Conservation (phyloP, 768 basidiomycete genomes). For the Xerocomellus amylosporus region DNA sequence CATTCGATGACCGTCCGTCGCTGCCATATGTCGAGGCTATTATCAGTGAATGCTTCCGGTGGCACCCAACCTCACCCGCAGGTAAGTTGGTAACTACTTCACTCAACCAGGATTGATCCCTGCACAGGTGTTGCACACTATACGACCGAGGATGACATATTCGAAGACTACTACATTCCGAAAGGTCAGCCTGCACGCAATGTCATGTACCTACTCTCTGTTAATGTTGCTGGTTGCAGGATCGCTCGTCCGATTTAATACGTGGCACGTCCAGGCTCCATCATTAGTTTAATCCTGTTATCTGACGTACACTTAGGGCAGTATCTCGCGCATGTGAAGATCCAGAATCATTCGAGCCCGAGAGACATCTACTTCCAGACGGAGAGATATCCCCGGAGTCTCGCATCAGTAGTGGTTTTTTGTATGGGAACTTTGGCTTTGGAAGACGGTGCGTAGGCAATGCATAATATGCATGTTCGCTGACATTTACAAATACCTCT, state of each 20-base stretch:
- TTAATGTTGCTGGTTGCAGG: neutral
- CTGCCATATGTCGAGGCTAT: conserved; percentile 20
- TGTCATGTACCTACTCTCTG: neutral
- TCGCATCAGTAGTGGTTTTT: neutral
- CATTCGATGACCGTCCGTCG: conserved; percentile 16
- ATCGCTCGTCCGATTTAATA: conserved; percentile 1
- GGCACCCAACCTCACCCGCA: conserved; percentile 2
- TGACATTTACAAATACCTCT: neutral
- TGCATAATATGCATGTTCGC: neutral
- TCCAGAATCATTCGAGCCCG: neutral
- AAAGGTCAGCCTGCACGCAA: neutral
- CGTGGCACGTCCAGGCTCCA: neutral
- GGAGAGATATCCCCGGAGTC: neutral
- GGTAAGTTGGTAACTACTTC: neutral
- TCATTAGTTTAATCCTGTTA: neutral
- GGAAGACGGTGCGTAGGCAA: neutral
- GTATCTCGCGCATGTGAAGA: neutral
- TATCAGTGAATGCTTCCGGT: conserved; percentile 3
- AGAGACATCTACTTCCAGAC: neutral
- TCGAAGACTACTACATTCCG: neutral
- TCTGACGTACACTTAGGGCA: neutral
- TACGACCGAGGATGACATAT: conserved; percentile 4
- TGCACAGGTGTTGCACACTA: conserved; percentile 1
- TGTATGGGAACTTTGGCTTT: conserved; percentile 1
- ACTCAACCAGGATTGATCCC: neutral